phyloP scores from a whole-genome alignment of 2,329 filamentous ascomycete genomes.

The Geosmithia putterillii region DNA sequence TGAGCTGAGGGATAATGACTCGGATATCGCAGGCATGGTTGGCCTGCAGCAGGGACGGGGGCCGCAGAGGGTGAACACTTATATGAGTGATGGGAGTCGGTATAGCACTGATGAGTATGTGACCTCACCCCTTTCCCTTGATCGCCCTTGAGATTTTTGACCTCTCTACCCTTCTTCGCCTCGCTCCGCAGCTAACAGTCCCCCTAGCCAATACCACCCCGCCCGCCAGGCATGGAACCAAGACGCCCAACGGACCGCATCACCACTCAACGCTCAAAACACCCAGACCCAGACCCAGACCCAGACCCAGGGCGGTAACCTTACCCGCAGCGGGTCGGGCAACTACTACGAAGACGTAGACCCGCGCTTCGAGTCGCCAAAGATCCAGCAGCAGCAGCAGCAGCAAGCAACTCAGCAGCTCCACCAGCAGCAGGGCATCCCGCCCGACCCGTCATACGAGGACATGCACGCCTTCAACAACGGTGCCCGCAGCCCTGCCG shows the following conservation, averaged over 20 bases:
- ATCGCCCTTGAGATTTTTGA: neutral
- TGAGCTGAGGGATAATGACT: slow-evolving; percentile 49
- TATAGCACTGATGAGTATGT: slow-evolving; percentile 62
- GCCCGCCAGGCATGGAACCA: slow-evolving; percentile 45
- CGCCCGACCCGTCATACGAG: slow-evolving; percentile 39
- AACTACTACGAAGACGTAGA: slow-evolving; percentile 91
- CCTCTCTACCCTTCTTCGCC: neutral
- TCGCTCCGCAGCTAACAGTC: slow-evolving; percentile 12
- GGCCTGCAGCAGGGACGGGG: slow-evolving; percentile 48
- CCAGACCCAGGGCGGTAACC: slow-evolving; percentile 20
- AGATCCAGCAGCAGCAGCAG: slow-evolving; percentile 8
- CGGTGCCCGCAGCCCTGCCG: slow-evolving; percentile 56
- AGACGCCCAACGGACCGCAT: slow-evolving; percentile 25
- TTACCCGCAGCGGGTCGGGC: slow-evolving; percentile 16
- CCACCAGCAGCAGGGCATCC: neutral
- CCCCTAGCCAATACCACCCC: slow-evolving; percentile 37
- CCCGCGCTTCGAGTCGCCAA: slow-evolving; percentile 58
- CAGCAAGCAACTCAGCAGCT: slow-evolving; percentile 1
- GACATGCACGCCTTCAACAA: slow-evolving; percentile 40
- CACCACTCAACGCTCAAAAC: slow-evolving; percentile 14
- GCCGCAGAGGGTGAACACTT: slow-evolving; percentile 31
- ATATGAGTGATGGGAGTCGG: slow-evolving; percentile 55
- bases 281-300: slow-evolving; percentile 14
- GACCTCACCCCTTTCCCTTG: neutral
- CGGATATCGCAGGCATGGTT: slow-evolving; percentile 63